A percentile compares a stretch with the other conserved stretches of the same genome.
These are phyloP conservation scores for Glomus cerebriforme DNA, from an alignment of 192 early-diverging fungal species.

Conservation along the genomic window DNA sequence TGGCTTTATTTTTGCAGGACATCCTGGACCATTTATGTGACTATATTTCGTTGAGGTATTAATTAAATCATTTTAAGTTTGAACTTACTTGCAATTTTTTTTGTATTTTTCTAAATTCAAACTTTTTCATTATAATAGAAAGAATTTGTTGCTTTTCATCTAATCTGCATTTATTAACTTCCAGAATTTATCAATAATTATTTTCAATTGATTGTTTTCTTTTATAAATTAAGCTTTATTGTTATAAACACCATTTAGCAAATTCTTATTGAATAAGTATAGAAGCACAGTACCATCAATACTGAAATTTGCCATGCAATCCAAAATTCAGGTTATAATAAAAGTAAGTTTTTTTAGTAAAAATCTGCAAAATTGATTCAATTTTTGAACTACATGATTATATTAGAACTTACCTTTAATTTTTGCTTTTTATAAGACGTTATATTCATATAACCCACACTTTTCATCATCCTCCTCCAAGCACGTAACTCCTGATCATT, in stretches of 20 bases:
- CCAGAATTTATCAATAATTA: background rate
- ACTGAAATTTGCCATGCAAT: no score
- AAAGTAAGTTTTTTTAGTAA: no score
- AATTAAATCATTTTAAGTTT: background rate
- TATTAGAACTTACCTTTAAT: background rate
- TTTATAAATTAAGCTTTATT: background rate
- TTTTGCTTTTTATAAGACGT: background rate
- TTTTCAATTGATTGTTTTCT: background rate
- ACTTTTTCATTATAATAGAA: background rate
- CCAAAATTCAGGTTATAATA: no score
- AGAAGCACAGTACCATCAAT: no score
- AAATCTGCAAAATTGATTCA: no score
- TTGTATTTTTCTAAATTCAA: background rate
- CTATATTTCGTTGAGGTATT: background rate
- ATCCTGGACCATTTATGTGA: slow-evolving; percentile 2
- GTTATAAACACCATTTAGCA: background rate
- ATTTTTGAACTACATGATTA: no score
- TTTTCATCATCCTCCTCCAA: background rate
- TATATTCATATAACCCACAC: background rate
- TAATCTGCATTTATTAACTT: background rate
- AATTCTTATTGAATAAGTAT: background rate
- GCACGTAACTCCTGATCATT: background rate
- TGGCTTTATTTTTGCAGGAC: slow-evolving; percentile 4
- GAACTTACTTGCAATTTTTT: no score
- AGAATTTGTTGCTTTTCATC: background rate